These are phyloP conservation scores for Baeospora myosura DNA, from an alignment of 1,284 basidiomycete species.

Conservation along the genomic window DNA sequence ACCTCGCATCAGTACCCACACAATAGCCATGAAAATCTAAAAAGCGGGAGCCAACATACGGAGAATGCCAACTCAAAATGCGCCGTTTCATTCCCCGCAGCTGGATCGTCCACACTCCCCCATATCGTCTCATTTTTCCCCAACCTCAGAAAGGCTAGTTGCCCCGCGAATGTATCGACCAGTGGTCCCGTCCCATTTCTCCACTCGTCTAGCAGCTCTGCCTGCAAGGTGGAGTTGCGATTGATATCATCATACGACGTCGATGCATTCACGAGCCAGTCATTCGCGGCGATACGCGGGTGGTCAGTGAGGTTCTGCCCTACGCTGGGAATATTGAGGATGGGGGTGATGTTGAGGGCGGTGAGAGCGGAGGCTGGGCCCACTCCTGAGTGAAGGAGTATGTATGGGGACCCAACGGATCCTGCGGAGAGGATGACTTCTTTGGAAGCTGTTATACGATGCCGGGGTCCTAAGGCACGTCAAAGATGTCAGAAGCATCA, in stretches of 20 bases:
- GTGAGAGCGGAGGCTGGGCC: conserved; percentile 21
- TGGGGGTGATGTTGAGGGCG: conserved; percentile 18
- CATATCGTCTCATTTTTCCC: conserved; percentile 6
- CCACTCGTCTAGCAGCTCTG: conserved; percentile 16
- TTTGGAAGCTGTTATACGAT: conserved; percentile 10
- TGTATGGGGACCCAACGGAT: conserved; percentile 19
- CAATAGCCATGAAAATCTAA: too few species aligned
- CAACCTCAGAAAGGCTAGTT: conserved; percentile 9
- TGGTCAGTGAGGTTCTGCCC: conserved; percentile 33
- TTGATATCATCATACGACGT: conserved; percentile 18
- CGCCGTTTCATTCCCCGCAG: conserved; percentile 8
- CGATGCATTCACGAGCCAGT: conserved; percentile 17
- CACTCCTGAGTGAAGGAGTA: conserved; percentile 27
- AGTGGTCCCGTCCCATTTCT: conserved; percentile 8
- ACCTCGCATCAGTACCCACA: not conserved
- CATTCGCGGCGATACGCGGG: conserved; percentile 16
- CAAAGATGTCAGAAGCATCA: conserved; percentile 18
- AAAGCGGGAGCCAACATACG: too few species aligned
- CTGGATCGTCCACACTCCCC: conserved; percentile 8
- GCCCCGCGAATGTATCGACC: conserved; percentile 13
- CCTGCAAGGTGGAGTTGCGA: conserved; percentile 16
- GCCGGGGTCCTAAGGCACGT: conserved; percentile 21
- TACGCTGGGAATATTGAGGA: conserved; percentile 23
- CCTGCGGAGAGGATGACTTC: conserved; percentile 23
- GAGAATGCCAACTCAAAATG: conserved; percentile 13